Conservation (phyloP, 148 eudicot species). For the Fagopyrum tataricum region DNA sequence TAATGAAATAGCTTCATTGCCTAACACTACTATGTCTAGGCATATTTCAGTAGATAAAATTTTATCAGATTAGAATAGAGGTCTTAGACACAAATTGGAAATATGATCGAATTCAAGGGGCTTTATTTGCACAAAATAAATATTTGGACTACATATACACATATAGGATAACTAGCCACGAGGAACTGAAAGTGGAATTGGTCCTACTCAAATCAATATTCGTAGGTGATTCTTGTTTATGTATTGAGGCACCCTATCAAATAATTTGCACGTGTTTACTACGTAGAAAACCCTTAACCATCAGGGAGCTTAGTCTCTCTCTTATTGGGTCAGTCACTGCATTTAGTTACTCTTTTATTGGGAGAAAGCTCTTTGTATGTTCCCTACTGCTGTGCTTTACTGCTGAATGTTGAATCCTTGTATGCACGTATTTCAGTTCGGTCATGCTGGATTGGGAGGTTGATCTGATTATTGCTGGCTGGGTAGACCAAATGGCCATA, state of each 20-base stretch:
- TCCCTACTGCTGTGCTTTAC: too few relatives aligned
- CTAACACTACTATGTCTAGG: too few relatives aligned
- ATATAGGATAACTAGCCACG: background rate
- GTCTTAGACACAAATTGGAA: background rate
- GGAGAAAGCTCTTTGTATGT: too few relatives aligned
- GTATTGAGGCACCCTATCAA: background rate
- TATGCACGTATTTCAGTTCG: too few relatives aligned
- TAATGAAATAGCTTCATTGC: too few relatives aligned
- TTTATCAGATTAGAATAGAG: background rate
- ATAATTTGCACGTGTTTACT: background rate
- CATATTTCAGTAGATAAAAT: background rate
- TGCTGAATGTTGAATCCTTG: too few relatives aligned
- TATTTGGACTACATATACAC: background rate
- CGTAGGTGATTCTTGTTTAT: background rate
- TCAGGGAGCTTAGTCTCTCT: background rate
- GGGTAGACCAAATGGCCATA: too few relatives aligned
- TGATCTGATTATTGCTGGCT: too few relatives aligned
- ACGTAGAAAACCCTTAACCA: background rate
- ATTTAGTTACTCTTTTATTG: too few relatives aligned
- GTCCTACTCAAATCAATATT: background rate
- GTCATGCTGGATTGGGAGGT: too few relatives aligned
- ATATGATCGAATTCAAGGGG: background rate
- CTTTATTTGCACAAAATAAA: background rate
- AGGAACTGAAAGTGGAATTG: background rate
- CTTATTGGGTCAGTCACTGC: background rate